Conservation (phyloP, 768 basidiomycete species). For the Exidia glandulosa region DNA sequence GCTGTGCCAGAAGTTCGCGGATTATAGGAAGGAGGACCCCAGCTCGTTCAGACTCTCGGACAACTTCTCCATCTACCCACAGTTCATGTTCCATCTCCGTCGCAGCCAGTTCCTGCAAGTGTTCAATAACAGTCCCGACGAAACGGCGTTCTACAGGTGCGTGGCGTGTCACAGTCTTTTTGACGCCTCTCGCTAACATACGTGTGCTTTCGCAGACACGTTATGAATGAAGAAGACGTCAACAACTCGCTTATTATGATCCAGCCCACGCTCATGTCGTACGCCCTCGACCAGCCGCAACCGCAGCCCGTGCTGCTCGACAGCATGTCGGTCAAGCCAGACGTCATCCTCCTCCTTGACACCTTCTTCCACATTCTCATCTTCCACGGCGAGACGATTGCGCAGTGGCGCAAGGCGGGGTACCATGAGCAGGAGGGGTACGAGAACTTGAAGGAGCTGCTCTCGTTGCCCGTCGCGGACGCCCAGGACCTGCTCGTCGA, state of each 20-base stretch:
- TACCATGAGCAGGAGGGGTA: slow-evolving; percentile 99
- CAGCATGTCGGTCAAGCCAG: slow-evolving; percentile 94
- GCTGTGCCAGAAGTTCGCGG: slow-evolving; percentile 97
- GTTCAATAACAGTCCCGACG: slow-evolving; percentile 99
- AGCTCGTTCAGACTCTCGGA: slow-evolving; percentile 84
- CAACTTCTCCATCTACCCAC: slow-evolving; percentile 98
- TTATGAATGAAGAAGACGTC: slow-evolving; percentile 93
- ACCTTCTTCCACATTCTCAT: slow-evolving; percentile 99
- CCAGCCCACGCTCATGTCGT: slow-evolving; percentile 98
- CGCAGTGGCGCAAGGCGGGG: slow-evolving; percentile 95
- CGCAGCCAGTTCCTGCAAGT: slow-evolving; percentile 98
- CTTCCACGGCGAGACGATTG: slow-evolving; percentile 96
- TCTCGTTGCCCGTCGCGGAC: slow-evolving; percentile 77
- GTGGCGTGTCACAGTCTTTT: slow-evolving; percentile 11
- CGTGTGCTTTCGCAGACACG: slow-evolving; percentile 71
- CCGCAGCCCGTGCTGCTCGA: slow-evolving; percentile 94
- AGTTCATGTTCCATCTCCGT: slow-evolving; percentile 99
- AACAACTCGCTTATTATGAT: slow-evolving; percentile 99
- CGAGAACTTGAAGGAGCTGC: slow-evolving; percentile 93
- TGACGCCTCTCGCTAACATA: slow-evolving; percentile 1
- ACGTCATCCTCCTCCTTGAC: slow-evolving; percentile 91
- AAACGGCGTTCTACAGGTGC: slow-evolving; percentile 95
- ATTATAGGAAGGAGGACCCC: slow-evolving; percentile 96
- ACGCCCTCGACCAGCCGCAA: slow-evolving; percentile 73
- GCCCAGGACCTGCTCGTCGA: slow-evolving; percentile 93